Conservation (phyloP, 192 early-diverging fungal genomes). For the Pecoramyces ruminantium region DNA sequence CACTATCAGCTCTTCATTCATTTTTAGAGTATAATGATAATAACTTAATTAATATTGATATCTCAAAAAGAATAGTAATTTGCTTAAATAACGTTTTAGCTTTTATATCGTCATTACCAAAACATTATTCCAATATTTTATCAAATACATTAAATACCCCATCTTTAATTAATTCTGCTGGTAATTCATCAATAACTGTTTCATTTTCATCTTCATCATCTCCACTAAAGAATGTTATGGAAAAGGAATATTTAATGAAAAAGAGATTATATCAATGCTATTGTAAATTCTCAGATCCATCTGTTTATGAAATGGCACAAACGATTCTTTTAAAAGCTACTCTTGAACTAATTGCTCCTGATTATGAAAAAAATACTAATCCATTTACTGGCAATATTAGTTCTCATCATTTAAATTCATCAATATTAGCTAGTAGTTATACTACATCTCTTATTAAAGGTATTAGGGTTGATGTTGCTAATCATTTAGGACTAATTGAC, state of each 20-base stretch:
- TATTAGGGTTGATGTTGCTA: slow-evolving; percentile 6
- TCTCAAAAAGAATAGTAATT: slow-evolving; percentile 58
- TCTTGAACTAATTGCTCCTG: slow-evolving; percentile 22
- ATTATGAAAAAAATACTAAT: slow-evolving; percentile 14
- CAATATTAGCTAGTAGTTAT: neutral
- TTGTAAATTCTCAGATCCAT: slow-evolving; percentile 1
- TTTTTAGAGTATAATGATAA: slow-evolving; percentile 52
- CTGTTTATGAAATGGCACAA: slow-evolving; percentile 20
- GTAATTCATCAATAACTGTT: slow-evolving; percentile 11
- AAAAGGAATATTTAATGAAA: slow-evolving; percentile 40
- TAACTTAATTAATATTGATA: slow-evolving; percentile 46
- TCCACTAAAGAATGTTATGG: slow-evolving; percentile 17
- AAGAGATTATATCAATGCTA: slow-evolving; percentile 59
- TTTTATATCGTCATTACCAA: slow-evolving; percentile 34
- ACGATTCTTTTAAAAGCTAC: slow-evolving; percentile 12
- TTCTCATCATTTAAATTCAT: neutral
- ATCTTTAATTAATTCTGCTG: neutral
- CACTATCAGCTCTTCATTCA: slow-evolving; percentile 47
- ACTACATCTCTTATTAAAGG: slow-evolving; percentile 16
- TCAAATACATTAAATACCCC: neutral
- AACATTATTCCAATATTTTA: slow-evolving; percentile 15
- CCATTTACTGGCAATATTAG: neutral
- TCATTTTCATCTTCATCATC: neutral
- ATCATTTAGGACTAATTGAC: slow-evolving; percentile 11
- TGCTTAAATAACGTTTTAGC: slow-evolving; percentile 51